Evolutionary conservation across 148 eudicot genomes (phyloP).

Genomic region (Rhododendron mucronatum): DNA sequence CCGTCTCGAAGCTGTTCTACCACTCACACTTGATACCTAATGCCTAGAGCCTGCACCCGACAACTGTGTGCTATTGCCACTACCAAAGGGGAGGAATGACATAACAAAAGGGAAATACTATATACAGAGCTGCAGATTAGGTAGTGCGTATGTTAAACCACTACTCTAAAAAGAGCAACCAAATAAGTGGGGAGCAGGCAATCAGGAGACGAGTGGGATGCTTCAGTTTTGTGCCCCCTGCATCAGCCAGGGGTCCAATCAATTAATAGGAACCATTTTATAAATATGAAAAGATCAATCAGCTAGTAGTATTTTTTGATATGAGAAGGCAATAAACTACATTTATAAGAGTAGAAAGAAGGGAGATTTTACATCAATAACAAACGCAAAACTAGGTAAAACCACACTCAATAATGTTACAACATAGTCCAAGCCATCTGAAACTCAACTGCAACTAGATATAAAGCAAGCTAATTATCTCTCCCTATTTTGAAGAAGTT

Average conservation of each 20-base stretch:
- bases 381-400: not conserved
- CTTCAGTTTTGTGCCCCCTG: not conserved
- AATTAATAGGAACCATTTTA: not conserved
- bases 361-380: slow-evolving; percentile 17
- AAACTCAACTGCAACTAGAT: not conserved
- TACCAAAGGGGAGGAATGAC: not conserved
- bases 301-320: slow-evolving; percentile 1
- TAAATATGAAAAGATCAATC: not conserved
- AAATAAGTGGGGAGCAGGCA: not conserved
- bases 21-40: too few relatives aligned
- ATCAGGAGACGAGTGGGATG: not conserved
- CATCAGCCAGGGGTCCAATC: not conserved
- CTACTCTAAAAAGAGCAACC: not conserved
- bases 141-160: not conserved
- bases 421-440: slow-evolving; percentile 14
- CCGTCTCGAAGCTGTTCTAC: too few relatives aligned
- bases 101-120: not conserved
- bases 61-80: not conserved
- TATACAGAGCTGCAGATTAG: not conserved
- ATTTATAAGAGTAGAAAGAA: not conserved
- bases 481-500: slow-evolving; percentile 11
- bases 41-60: not conserved
- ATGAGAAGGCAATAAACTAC: slow-evolving; percentile 4
- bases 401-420: not conserved
- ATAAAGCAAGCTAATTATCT: not conserved